These are phyloP conservation scores for Geosmithia morbida DNA, from an alignment of 2,329 filamentous ascomycete species.

Conservation along the genomic window DNA sequence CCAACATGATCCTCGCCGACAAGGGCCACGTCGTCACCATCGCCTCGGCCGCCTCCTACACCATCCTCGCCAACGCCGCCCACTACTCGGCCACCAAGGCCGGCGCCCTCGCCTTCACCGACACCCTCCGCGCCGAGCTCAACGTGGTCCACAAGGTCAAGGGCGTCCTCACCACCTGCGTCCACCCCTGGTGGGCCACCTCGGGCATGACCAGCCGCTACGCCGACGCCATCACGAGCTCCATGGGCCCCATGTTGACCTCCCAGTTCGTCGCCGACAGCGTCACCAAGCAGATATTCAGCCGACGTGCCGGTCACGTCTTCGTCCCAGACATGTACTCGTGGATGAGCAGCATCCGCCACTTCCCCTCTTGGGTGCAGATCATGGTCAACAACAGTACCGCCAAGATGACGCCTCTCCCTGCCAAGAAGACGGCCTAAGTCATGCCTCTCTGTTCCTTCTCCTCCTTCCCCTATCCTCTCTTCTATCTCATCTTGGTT, in stretches of 20 bases:
- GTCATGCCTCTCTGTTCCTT: not conserved
- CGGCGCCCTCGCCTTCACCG: constrained; percentile 48
- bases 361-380: constrained; percentile 16
- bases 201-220: constrained; percentile 10
- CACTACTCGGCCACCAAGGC: constrained; percentile 52
- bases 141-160: constrained; percentile 40
- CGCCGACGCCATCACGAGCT: constrained; percentile 7
- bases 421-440: not conserved
- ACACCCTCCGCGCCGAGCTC: constrained; percentile 41
- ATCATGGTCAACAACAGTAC: not conserved
- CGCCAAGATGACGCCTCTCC: not conserved
- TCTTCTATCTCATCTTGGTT: not conserved
- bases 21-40: constrained; percentile 58
- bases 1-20: constrained; percentile 41
- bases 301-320: constrained; percentile 23
- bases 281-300: constrained; percentile 25
- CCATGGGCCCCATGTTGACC: constrained; percentile 9
- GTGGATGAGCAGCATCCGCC: constrained; percentile 14
- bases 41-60: constrained; percentile 45
- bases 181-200: constrained; percentile 29
- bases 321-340: constrained; percentile 16
- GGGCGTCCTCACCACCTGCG: constrained; percentile 44
- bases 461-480: not conserved
- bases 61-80: constrained; percentile 38
- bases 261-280: constrained; percentile 19